Base-by-base conservation (phyloP, 2,329 filamentous ascomycete genomes). In the Nannizziopsis barbatae region DNA sequence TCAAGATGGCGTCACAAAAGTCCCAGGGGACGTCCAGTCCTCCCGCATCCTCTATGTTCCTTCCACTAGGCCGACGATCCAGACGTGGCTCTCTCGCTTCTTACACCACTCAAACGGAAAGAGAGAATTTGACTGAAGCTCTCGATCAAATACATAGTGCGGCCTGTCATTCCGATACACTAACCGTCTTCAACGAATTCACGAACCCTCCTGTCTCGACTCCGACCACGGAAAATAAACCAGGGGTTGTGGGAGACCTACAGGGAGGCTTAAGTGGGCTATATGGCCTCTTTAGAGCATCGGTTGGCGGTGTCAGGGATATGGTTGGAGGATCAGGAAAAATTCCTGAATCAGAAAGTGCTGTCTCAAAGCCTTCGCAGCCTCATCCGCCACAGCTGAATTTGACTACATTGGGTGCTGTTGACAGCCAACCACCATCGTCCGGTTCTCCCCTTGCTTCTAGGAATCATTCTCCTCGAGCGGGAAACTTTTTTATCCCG, bases 151-250 rank as follows among this genome's bases (percentile, higher is more conserved):
- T 95, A 56, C 90, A 95, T 65, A 87, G 75, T 44, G 81, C 85
- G 5, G 88, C 89, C n/a, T 93, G 85, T 60, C 84, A 86, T 62
- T 85, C 85, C 31, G 84, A 84, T 53, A 79, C 81, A 31, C 74
- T 96, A 42, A 96, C 90, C 2, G 93, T 88, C 7, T 96, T 96
- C 68, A 93, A 93, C 67, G 89, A 95, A 61, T 89, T 94, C 59
- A 85, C 84, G 5, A 64, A 60, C 46, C 70, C 69, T 0, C 76
- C 83, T 1, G 81, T 82, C 4, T 81, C 84, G 0, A 70, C 74
- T 2, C 72, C 76, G 1, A 69, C 77, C 1, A 71, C 75, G 1
- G 67, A 73, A 18, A 87, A 94, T 57, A 79, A 73, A 50, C 87
- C 86, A 62, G 77, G 77, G 7, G 71, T 86, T 33, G 74, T 82